Evolutionary conservation across 2,329 filamentous ascomycete species (phyloP), one percentile per base, ranked within the genome.

Genomic region (Alternaria sp.): DNA sequence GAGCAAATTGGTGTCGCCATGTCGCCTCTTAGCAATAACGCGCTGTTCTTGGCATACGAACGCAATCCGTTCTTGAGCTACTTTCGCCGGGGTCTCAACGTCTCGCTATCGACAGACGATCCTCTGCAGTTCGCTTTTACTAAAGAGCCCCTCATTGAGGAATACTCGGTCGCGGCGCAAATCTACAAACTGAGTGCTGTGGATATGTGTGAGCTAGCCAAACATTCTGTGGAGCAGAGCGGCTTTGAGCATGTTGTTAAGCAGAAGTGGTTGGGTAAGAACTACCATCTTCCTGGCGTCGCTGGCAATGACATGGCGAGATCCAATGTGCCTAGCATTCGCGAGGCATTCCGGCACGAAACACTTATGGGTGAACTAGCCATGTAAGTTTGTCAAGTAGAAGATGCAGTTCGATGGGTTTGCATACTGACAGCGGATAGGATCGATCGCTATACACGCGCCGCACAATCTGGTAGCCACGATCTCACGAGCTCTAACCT

Each of bases 1-100:
- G 94, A 99, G 75, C 94, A 98, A 76, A 97, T 99, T 64, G 95
- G 95, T 59, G 95, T 99, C 65, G 95, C 95, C 63, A 99, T 99
- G 95, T 98, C 94, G n/a, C 95, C 95, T 3, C 85, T 99, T 46
- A 97, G 93, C 79, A 99, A 99, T 83, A 99, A 99, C 72, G 95
- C 95, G 0, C 82, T 99, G 32, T 99, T 99, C 81, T 82, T 99
- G 54, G 93, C 94, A 1, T 98, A 99, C 74, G 95, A 99, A 79
- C 89, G 96, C 60, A 99, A 99, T 71, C 95, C 95, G 0, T 99
- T 97, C 81, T 86, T 97, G 70, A 92, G 92, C 73, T 99, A 99
- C 80, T 99, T 99, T 84, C 91, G 92, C 74, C 90, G 95, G 57
- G 95, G 95, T 0, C 82, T 99, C 53, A 99, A 99, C 75, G 94